Evolutionary conservation across 257 asterid genomes (phyloP).

Genomic region (Ophiorrhiza pumila): DNA sequence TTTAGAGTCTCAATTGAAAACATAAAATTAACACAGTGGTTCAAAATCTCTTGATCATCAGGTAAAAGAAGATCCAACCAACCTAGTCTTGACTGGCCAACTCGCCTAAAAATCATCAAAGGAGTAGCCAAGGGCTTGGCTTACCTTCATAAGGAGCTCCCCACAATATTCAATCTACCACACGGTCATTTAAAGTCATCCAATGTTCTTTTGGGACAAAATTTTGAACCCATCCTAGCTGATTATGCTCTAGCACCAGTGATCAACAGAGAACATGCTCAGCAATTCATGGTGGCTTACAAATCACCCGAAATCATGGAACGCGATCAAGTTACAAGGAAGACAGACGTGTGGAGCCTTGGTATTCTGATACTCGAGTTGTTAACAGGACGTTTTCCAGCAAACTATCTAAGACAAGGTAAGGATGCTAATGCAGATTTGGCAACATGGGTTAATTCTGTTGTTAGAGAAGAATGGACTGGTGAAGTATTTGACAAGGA

Average conservation of each 20-base stretch:
- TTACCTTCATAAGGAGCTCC: constrained; percentile 43
- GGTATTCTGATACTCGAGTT: constrained; percentile 67
- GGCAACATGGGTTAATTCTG: constrained; percentile 64
- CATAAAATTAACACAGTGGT: too few species aligned
- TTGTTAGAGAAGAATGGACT: constrained; percentile 69
- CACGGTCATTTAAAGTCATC: constrained; percentile 80
- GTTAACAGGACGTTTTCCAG: constrained; percentile 59
- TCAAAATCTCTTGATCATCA: constrained; percentile 8
- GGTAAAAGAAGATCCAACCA: constrained; percentile 40
- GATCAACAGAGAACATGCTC: constrained; percentile 49
- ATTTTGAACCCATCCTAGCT: constrained; percentile 37
- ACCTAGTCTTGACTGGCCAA: constrained; percentile 49
- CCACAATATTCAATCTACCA: constrained; percentile 41
- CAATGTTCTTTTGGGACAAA: constrained; percentile 45
- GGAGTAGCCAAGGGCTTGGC: constrained; percentile 55
- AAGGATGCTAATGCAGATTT: constrained; percentile 47
- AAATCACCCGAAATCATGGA: constrained; percentile 56
- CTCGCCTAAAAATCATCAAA: constrained; percentile 50
- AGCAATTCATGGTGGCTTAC: constrained; percentile 62
- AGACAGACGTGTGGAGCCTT: constrained; percentile 67
- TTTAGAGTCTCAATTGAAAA: too few species aligned
- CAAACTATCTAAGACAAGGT: constrained; percentile 49
- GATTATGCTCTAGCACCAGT: constrained; percentile 54
- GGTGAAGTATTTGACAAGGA: constrained; percentile 70
- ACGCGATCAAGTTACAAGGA: constrained; percentile 28